These are phyloP conservation scores for Salvia rosmarinus DNA, from an alignment of 257 asterid genomes.

Conservation along the genomic window DNA sequence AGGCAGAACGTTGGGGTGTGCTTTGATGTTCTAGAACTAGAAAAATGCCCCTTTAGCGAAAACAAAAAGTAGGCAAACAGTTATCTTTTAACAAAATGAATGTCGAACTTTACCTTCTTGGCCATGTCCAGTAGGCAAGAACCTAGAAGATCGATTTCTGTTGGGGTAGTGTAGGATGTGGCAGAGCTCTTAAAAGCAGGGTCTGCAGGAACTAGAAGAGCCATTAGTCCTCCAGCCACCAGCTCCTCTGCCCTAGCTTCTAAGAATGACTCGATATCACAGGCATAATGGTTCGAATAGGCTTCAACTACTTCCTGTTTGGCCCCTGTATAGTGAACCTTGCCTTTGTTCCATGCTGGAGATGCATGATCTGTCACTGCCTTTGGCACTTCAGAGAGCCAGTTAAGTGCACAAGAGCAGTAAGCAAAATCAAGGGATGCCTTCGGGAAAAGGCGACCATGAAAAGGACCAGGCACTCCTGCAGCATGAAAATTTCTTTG, in stretches of 20 bases:
- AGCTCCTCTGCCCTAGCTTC: slow-evolving; percentile 55
- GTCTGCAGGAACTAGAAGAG: slow-evolving; percentile 50
- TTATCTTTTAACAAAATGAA: neutral
- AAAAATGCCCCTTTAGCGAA: neutral
- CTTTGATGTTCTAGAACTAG: neutral
- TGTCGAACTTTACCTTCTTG: slow-evolving; percentile 43
- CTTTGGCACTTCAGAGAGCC: slow-evolving; percentile 50
- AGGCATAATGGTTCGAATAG: slow-evolving; percentile 40
- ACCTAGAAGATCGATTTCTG: slow-evolving; percentile 35
- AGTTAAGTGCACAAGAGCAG: slow-evolving; percentile 52
- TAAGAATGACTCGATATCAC: slow-evolving; percentile 43
- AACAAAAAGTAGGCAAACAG: neutral
- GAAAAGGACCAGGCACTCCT: slow-evolving; percentile 58
- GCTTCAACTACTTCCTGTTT: slow-evolving; percentile 42
- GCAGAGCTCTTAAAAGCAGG: slow-evolving; percentile 29
- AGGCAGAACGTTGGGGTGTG: neutral
- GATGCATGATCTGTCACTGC: slow-evolving; percentile 38
- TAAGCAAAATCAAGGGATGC: slow-evolving; percentile 49
- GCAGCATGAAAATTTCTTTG: slow-evolving; percentile 43
- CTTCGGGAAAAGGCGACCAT: slow-evolving; percentile 45
- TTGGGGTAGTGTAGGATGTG: slow-evolving; percentile 33
- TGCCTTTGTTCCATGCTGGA: slow-evolving; percentile 49
- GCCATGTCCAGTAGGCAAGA: slow-evolving; percentile 58
- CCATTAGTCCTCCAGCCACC: slow-evolving; percentile 52
- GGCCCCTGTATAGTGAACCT: slow-evolving; percentile 41